These are phyloP conservation scores for Hortaea werneckii DNA, from an alignment of 2,329 filamentous ascomycete genomes.

Conservation along the genomic window DNA sequence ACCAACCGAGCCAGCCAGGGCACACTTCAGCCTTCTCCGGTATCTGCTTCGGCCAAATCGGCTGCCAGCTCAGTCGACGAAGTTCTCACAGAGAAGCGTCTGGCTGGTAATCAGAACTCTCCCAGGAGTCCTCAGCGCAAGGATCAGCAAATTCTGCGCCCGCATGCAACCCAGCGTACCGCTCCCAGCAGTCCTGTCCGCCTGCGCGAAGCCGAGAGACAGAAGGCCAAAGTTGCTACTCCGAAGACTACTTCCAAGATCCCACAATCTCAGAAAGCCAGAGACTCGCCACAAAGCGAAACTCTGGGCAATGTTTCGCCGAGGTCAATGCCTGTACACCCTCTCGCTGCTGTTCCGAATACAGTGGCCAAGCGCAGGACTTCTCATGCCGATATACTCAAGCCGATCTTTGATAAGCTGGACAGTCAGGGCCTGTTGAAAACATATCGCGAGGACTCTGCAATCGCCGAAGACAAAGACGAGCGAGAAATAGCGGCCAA, in stretches of 20 bases:
- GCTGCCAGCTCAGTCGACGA: slow-evolving; percentile 13
- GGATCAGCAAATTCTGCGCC: neutral
- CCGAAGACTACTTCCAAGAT: neutral
- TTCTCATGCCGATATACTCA: slow-evolving; percentile 8
- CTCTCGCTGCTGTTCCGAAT: slow-evolving; percentile 3
- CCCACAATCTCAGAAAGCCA: neutral
- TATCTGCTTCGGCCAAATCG: slow-evolving; percentile 19
- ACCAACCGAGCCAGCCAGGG: neutral
- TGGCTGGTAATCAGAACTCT: neutral
- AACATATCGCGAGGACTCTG: neutral
- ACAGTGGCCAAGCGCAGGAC: slow-evolving; percentile 6
- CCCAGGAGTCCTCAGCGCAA: neutral
- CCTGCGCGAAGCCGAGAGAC: neutral
- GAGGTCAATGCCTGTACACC: neutral
- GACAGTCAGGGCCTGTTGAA: slow-evolving; percentile 7
- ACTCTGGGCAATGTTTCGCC: too few relatives aligned
- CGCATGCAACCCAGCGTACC: too few relatives aligned
- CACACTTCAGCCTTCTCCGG: too few relatives aligned
- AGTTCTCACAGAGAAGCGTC: neutral
- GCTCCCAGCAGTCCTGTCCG: too few relatives aligned
- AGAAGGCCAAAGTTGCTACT: neutral
- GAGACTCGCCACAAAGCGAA: neutral
- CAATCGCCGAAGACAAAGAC: neutral
- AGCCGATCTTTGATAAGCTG: slow-evolving; percentile 10
- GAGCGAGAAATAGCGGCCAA: neutral